Evolutionary conservation across 2,329 filamentous ascomycete genomes (phyloP).

Genomic region (Aphanoascus verrucosus): DNA sequence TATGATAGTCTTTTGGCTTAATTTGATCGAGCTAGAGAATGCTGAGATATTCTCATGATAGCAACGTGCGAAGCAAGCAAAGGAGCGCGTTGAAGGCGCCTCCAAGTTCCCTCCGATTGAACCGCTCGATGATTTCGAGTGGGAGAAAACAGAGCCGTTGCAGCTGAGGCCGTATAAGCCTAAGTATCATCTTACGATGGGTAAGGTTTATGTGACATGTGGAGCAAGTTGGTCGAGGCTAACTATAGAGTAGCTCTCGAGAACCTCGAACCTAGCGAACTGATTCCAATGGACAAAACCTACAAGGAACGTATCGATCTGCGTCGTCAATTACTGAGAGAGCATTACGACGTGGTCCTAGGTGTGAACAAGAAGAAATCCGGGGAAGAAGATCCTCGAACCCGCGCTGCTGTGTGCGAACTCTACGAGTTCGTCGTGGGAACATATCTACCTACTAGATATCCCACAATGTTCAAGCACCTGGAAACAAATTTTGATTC

Average conservation of each 20-base stretch:
- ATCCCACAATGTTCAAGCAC: slow-evolving; percentile 43
- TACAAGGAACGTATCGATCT: slow-evolving; percentile 44
- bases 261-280: slow-evolving; percentile 42
- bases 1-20: not conserved
- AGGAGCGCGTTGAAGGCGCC: not conserved
- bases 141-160: slow-evolving; percentile 42
- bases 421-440: slow-evolving; percentile 46
- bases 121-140: slow-evolving; percentile 42
- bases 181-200: slow-evolving; percentile 55
- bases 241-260: slow-evolving; percentile 39
- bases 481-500: slow-evolving; percentile 22
- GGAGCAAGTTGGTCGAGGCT: not conserved
- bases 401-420: slow-evolving; percentile 43
- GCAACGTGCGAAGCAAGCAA: slow-evolving; percentile 2
- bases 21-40: not conserved
- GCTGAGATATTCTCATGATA: not conserved
- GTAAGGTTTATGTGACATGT: slow-evolving; percentile 28
- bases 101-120: slow-evolving; percentile 14
- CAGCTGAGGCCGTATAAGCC: slow-evolving; percentile 49
- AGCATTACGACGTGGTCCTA: slow-evolving; percentile 34
- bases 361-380: slow-evolving; percentile 25
- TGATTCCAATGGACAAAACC: slow-evolving; percentile 50
- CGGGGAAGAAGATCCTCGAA: slow-evolving; percentile 27
- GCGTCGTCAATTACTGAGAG: slow-evolving; percentile 39
- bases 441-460: slow-evolving; percentile 48